phyloP scores from a whole-genome alignment of 345 rosid species.

The Camelina laxa region DNA sequence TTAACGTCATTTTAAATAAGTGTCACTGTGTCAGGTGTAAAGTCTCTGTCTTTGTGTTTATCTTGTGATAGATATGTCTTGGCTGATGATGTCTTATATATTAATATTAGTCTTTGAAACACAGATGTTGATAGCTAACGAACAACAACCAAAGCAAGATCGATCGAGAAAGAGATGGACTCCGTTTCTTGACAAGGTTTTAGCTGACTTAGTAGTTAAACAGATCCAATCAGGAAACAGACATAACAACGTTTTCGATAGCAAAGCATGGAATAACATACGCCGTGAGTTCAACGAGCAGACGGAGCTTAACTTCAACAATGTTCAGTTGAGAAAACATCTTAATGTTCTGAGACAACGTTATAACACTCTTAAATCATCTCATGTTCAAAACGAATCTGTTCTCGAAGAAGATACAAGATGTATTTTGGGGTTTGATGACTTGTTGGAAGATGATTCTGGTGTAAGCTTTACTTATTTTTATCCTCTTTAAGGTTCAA shows the following conservation, averaged over 20 bases:
- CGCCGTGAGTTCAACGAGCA: slow-evolving; percentile 67
- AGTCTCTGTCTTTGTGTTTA: slow-evolving; percentile 7
- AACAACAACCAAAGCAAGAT: slow-evolving; percentile 63
- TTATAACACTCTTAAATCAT: slow-evolving; percentile 58
- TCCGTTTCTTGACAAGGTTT: slow-evolving; percentile 60
- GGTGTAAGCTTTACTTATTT: slow-evolving; percentile 56
- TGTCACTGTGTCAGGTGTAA: background rate
- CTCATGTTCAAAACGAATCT: slow-evolving; percentile 43
- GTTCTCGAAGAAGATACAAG: slow-evolving; percentile 5
- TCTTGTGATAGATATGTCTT: background rate
- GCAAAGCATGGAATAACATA: slow-evolving; percentile 73
- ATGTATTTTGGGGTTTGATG: slow-evolving; percentile 64
- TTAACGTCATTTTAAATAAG: background rate
- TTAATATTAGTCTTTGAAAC: background rate
- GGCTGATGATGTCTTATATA: background rate
- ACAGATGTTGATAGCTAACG: slow-evolving; percentile 50
- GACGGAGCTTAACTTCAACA: slow-evolving; percentile 72
- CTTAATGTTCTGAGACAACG: slow-evolving; percentile 77
- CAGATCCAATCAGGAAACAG: slow-evolving; percentile 76
- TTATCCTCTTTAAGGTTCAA: background rate
- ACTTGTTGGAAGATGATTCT: slow-evolving; percentile 71
- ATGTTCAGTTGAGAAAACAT: slow-evolving; percentile 82
- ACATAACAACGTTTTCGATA: slow-evolving; percentile 69
- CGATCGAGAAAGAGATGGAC: slow-evolving; percentile 80
- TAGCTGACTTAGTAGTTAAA: slow-evolving; percentile 75